A percentile compares a stretch with the other conserved stretches of the same genome.
These are phyloP conservation scores for Saxophila tyrrhenica DNA, from an alignment of 495 filamentous ascomycete species.

Conservation along the genomic window DNA sequence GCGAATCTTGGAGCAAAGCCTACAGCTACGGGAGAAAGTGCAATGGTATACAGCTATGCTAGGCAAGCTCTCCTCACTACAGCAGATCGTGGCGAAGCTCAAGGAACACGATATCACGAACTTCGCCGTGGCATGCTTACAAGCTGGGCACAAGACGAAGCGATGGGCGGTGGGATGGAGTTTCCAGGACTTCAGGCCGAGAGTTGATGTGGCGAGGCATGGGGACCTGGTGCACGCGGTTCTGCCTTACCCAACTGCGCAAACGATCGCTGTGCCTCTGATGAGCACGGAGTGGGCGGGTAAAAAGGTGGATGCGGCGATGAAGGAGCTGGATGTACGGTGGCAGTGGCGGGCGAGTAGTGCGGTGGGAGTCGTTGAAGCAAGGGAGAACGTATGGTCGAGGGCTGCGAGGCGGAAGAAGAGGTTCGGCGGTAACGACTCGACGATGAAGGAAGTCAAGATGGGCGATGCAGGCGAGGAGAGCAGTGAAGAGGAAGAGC, in stretches of 20 bases:
- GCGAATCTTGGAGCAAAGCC: constrained; percentile 64
- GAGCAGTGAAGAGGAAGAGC: constrained; percentile 23
- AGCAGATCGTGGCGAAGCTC: constrained; percentile 49
- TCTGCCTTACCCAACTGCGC: constrained; percentile 48
- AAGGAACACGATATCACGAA: constrained; percentile 52
- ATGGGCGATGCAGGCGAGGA: constrained; percentile 16
- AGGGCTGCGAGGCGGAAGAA: constrained; percentile 48
- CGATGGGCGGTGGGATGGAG: constrained; percentile 88
- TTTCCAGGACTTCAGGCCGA: constrained; percentile 57
- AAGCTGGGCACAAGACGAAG: constrained; percentile 68
- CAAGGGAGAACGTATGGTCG: constrained; percentile 62
- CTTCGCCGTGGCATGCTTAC: constrained; percentile 71
- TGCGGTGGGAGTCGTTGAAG: constrained; percentile 35
- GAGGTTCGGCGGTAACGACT: background rate
- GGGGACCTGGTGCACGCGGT: constrained; percentile 47
- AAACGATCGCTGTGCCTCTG: constrained; percentile 34
- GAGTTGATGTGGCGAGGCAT: constrained; percentile 36
- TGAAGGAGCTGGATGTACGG: constrained; percentile 38
- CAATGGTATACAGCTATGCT: constrained; percentile 91
- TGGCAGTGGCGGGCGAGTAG: constrained; percentile 40
- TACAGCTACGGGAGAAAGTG: constrained; percentile 45
- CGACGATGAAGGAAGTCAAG: background rate
- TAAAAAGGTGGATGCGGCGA: constrained; percentile 29
- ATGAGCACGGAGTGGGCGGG: constrained; percentile 25
- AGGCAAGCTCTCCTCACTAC: constrained; percentile 66